Evolutionary conservation across 2,329 filamentous ascomycete genomes (phyloP).

Genomic region (Didymella lethalis): DNA sequence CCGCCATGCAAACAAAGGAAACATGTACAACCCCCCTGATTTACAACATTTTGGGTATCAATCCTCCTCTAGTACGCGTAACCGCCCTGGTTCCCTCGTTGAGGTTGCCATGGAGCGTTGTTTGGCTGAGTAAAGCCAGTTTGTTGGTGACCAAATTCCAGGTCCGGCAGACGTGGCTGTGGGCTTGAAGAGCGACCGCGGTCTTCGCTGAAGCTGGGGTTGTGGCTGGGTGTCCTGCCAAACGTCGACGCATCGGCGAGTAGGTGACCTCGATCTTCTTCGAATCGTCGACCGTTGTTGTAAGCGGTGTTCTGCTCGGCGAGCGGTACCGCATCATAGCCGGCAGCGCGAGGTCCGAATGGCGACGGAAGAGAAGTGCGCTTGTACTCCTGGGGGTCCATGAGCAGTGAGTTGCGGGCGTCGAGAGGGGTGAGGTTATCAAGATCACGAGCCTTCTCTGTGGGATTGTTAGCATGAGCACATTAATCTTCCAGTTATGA

Average conservation of each 20-base stretch:
- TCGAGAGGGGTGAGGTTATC: constrained; percentile 88
- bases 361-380: constrained; percentile 42
- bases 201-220: constrained; percentile 34
- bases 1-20: constrained; percentile 23
- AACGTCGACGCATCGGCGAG: constrained; percentile 49
- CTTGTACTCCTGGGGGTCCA: constrained; percentile 65
- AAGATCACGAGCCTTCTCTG: constrained; percentile 79
- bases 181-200: constrained; percentile 36
- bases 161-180: constrained; percentile 42
- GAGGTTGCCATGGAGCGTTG: constrained; percentile 39
- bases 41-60: constrained; percentile 20
- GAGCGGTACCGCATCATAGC: constrained; percentile 51
- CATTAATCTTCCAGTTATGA: constrained; percentile 1
- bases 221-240: constrained; percentile 35
- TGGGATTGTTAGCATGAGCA: constrained; percentile 38
- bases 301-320: constrained; percentile 47
- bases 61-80: constrained; percentile 37
- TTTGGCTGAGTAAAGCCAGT: constrained; percentile 29
- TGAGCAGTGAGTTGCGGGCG: constrained; percentile 84
- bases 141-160: constrained; percentile 33
- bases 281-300: constrained; percentile 33
- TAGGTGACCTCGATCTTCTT: constrained; percentile 42
- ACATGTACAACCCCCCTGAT: constrained; percentile 14
- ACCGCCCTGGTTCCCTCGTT: constrained; percentile 32
- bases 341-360: constrained; percentile 40